Conservation (phyloP, 129 eudicot genomes). For the Daucus carota region DH1_v3.0 NC_030381.2:20753501-20754000, state of each 20-base stretch:
- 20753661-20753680: neutral
- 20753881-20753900: neutral
- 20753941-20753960: too few species aligned
- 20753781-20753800: neutral
- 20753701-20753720: neutral
- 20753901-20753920: conserved; percentile 2
- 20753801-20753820: neutral
- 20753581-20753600: neutral
- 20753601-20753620: too few species aligned
- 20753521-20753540: too few species aligned
- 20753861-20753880: neutral
- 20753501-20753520: neutral
- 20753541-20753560: neutral
- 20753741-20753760: too few species aligned
- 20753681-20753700: neutral
- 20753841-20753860: neutral
- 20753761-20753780: neutral
- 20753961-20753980: too few species aligned
- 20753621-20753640: neutral
- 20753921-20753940: too few species aligned
- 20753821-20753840: neutral
- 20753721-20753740: neutral
- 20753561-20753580: neutral
- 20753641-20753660: too few species aligned
- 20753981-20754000: too few species aligned